Evolutionary conservation across 2,329 filamentous ascomycete species (phyloP), one percentile per base, ranked within the genome.

Genomic region (Ceratocystis smalleyi): DNA sequence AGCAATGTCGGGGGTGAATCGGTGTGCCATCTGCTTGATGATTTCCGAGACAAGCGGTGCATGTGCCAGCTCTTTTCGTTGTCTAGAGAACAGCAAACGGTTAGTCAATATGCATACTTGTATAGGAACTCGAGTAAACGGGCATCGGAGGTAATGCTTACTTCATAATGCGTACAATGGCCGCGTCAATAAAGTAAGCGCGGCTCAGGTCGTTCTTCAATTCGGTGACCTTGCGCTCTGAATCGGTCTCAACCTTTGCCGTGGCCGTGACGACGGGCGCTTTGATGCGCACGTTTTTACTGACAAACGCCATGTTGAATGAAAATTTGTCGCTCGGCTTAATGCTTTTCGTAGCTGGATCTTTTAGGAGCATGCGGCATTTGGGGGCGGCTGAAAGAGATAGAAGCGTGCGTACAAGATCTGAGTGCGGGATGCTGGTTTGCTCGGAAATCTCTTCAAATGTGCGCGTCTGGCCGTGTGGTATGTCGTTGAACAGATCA

Each of bases 131-230:
- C 63, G 12, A 27, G 19, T 22, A 5, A 43, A 24, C n/a, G 2
- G 12, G 7, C 40, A 19, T 47, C 45, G 2, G n/a, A 49, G 30
- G n/a, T 15, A 2, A 62, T n/a, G 81, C 84, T 59, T 81, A 91
- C 87, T 92, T 92, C 88, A 91, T 91, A 70, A 91, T 91, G 61
- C 88, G 80, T 66, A 91, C 88, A 68, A 92, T 79, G 3, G 87
- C 86, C 6, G 88, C 87, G 70, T 92, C 88, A 27, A 91, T 83
- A 49, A 87, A 81, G 71, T 87, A 85, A 55, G 80, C 81, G 68
- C 88, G 78, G 24, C 82, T 84, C 71, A 89, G 84, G 69, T 88
- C 83, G 68, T 88, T 90, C 77, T 87, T 88, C 70, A 85, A 82
- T 72, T 91, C 85, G 0, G 88, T 92, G 62, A 83, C 83, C 73